phyloP scores from a whole-genome alignment of 768 basidiomycete genomes.

The Xerocomellus dryophilus region DNA sequence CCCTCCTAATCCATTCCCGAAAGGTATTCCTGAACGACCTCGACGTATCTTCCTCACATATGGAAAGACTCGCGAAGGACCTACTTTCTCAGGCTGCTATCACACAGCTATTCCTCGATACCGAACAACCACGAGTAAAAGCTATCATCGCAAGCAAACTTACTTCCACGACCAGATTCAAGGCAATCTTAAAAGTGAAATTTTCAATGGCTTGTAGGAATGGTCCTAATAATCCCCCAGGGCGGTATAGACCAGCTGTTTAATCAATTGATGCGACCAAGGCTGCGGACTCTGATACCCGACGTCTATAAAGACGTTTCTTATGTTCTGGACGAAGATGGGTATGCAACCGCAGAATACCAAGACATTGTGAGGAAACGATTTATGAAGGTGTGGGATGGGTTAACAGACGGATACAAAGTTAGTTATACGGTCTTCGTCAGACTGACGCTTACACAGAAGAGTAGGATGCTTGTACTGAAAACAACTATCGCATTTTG shows the following conservation, averaged over 20 bases:
- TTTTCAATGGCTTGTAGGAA: neutral
- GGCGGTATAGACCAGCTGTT: slow-evolving; percentile 90
- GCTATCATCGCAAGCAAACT: slow-evolving; percentile 49
- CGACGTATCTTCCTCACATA: slow-evolving; percentile 87
- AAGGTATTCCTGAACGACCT: slow-evolving; percentile 92
- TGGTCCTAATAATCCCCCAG: slow-evolving; percentile 37
- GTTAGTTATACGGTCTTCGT: slow-evolving; percentile 36
- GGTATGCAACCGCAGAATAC: slow-evolving; percentile 78
- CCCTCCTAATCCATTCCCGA: neutral
- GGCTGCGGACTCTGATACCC: slow-evolving; percentile 73
- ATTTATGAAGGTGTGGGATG: slow-evolving; percentile 88
- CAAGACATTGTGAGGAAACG: slow-evolving; percentile 85
- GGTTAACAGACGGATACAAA: slow-evolving; percentile 82
- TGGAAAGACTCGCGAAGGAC: slow-evolving; percentile 77
- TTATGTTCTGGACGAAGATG: slow-evolving; percentile 87
- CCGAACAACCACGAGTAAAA: slow-evolving; percentile 52
- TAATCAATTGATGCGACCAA: slow-evolving; percentile 89
- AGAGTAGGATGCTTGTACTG: slow-evolving; percentile 78
- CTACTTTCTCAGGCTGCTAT: slow-evolving; percentile 52
- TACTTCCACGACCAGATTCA: slow-evolving; percentile 60
- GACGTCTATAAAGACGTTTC: slow-evolving; percentile 90
- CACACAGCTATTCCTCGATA: slow-evolving; percentile 62
- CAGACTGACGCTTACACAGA: neutral
- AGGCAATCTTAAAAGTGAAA: slow-evolving; percentile 68
- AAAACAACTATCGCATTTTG: slow-evolving; percentile 81